Evolutionary conservation across 352 stramenopile species (phyloP), one percentile per base, ranked within the genome.

Genomic region (Phytophthora citrophthora): DNA sequence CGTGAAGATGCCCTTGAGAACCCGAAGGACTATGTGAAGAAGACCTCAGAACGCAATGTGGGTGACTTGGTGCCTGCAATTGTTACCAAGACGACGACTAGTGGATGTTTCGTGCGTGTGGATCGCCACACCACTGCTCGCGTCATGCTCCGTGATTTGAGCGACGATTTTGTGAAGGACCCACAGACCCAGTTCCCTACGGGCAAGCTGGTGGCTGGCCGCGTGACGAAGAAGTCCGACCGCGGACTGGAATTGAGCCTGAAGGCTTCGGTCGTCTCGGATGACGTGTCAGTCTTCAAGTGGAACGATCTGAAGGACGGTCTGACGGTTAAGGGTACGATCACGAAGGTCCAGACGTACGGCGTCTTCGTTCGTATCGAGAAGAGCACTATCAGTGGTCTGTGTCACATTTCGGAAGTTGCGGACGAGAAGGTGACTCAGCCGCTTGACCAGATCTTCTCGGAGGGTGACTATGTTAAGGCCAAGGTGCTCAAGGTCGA

Each of bases 331-430:
- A 98, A 97, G 72, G 97, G 93, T 55, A 97, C 92, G 54, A 96
- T 99, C 67, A 97, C 92, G 13, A 96, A 97, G 65, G 83, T 99
- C 20, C 94, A 99, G 68, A 68, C 81, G 27, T 99, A 99, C 67
- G 97, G 97, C 43, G 95, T 98, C 16, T 99, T 99, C 68, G 93
- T 99, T 53, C 90, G 93, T 56, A 91, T 99, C 40, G 93, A 98
- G 59, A 96, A 98, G 71, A 98, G 91, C 69, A 96, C 94, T 39
- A 89, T 99, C 32, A 98, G 87, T 71, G 97, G 96, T 13, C 72
- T 99, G 31, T 98, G 91, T 45, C 97, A 99, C 71, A 96, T 99
- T 48, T 98, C 93, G 36, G 95, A 99, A 79, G 89, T 98, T 61
- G 96, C 92, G 38, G 97, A 99, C 58, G 89, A 97, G 52, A 97